These are phyloP conservation scores for Alternaria triticina DNA, from an alignment of 2,329 filamentous ascomycete species.

Conservation along the genomic window DNA sequence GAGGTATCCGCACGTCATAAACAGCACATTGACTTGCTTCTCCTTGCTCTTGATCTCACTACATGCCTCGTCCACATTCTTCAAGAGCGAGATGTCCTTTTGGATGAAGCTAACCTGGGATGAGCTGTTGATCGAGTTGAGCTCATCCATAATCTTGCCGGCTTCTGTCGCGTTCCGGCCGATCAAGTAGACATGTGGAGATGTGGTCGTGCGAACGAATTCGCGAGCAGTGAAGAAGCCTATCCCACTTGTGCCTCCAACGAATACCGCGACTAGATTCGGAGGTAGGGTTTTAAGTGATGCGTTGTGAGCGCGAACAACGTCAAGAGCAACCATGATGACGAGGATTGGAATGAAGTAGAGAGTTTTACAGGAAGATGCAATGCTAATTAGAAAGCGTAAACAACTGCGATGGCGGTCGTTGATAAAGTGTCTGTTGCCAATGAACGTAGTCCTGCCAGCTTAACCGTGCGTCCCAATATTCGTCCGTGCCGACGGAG, in stretches of 20 bases:
- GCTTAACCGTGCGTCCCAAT: not conserved
- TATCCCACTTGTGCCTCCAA: conserved; percentile 55
- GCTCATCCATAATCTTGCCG: conserved; percentile 44
- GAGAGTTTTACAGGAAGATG: not conserved
- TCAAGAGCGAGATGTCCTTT: conserved; percentile 50
- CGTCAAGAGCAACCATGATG: conserved; percentile 31
- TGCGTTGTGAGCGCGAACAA: conserved; percentile 34
- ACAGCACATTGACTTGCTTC: conserved; percentile 61
- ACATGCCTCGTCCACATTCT: conserved; percentile 53
- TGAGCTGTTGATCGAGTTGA: conserved; percentile 47
- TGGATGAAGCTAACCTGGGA: conserved; percentile 51
- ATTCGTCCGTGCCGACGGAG: not conserved
- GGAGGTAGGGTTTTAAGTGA: conserved; percentile 31
- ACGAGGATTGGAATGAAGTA: not conserved
- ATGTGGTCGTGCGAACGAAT: conserved; percentile 48
- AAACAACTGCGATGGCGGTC: not conserved
- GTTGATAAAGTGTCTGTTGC: not conserved
- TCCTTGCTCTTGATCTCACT: conserved; percentile 59
- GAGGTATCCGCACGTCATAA: conserved; percentile 60
- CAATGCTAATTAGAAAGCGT: not conserved
- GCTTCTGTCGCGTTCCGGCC: conserved; percentile 51
- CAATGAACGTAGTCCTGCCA: not conserved
- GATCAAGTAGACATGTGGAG: conserved; percentile 52
- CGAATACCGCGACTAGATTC: conserved; percentile 40
- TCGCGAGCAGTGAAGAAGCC: conserved; percentile 53